These are phyloP conservation scores for Botrytis cinerea DNA, from an alignment of 2,329 filamentous ascomycete genomes.

Conservation along the genomic window DNA sequence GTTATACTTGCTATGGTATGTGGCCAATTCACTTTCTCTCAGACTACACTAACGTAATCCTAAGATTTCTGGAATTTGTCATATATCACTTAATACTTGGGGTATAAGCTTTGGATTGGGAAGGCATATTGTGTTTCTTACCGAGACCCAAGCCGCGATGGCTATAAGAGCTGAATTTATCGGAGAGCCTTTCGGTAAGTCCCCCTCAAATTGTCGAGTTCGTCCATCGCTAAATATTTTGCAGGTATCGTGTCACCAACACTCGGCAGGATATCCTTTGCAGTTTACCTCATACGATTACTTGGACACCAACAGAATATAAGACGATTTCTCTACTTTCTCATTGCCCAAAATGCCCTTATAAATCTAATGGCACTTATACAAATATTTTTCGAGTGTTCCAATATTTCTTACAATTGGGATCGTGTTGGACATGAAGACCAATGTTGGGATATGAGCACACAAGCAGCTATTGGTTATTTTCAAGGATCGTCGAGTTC, in stretches of 20 bases:
- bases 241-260: slow-evolving; percentile 17
- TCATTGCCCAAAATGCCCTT: slow-evolving; percentile 8
- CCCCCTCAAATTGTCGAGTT: not conserved
- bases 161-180: slow-evolving; percentile 14
- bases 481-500: slow-evolving; percentile 17
- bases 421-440: not conserved
- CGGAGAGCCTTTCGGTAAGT: slow-evolving; percentile 14
- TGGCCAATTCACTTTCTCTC: not conserved
- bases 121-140: slow-evolving; percentile 3
- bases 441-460: not conserved
- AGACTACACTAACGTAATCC: not conserved
- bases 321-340: slow-evolving; percentile 16
- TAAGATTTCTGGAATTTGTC: slow-evolving; percentile 16
- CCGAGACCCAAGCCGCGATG: slow-evolving; percentile 3
- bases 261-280: slow-evolving; percentile 15
- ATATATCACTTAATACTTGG: slow-evolving; percentile 19
- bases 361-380: not conserved
- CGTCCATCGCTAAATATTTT: not conserved
- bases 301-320: not conserved
- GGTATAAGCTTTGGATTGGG: slow-evolving; percentile 13
- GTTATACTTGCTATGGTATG: slow-evolving; percentile 16
- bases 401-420: slow-evolving; percentile 12
- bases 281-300: slow-evolving; percentile 11
- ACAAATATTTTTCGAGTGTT: slow-evolving; percentile 5
- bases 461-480: not conserved